Evolutionary conservation across 805 yeast genomes (phyloP), one percentile per base, ranked within the genome.

Genomic region (Wickerhamomyces sydowiorum): DNA sequence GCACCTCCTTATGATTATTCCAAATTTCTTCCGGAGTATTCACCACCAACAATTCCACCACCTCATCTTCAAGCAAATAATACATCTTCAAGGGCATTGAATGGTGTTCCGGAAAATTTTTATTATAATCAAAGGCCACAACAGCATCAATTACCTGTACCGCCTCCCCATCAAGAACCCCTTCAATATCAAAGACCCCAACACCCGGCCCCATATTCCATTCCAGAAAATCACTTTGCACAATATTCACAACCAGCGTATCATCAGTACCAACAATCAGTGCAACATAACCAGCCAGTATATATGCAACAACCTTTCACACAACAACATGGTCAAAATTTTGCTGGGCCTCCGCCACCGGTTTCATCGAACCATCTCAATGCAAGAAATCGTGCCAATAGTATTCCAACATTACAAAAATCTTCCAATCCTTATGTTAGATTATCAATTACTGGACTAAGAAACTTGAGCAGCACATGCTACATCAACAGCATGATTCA

Each of bases 401-500:
- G 51, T 5, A 57, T 67, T 5, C 72, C 71, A 17, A 63, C 69
- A 0, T 59, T 66, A 35, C 69, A 67, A 42, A 53, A 60, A 29
- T 66, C 63, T 45, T 42, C 59, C 1, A 56, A 66, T 36, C 55
- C 60, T 47, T 69, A 63, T 50, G 71, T 70, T 14, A 62, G 74
- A 9, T 57, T 69, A 38, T 66, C 76, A 2, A 67, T 80, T 14
- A 79, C 85, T 41, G 86, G 90, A 1, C 59, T 85, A 39, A 65
- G 75, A 45, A 85, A 85, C 54, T 66, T 75, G 61, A 88, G 89
- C 1, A 80, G 81, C 33, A 81, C 90, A 0, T 85, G 95, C 52
- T 85, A 85, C 55, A 78, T 85, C 43, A 85, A 85, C 54, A 76
- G 84, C 55, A 79, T 85, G 67, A 56, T 85, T 12, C 95, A 85